Base-by-base conservation (phyloP, 768 basidiomycete genomes). In the Tulasnella sp. region DNA sequence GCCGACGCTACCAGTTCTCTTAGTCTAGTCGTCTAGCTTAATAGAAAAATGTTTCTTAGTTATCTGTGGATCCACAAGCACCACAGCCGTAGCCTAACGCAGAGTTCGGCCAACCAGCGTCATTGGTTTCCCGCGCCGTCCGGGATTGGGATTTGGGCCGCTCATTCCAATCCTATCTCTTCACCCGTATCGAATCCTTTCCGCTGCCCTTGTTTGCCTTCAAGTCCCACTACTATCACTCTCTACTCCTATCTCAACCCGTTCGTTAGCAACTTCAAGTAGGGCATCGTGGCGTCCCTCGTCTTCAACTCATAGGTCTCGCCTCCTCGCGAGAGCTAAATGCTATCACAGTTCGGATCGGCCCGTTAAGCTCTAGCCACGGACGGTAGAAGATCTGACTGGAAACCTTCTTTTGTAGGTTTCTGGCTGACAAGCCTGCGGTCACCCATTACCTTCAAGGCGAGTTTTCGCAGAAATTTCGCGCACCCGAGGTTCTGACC, bases 341-440 rank as follows among this genome's bases (percentile, higher is more conserved):
- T 75, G 74, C 35, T 44, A 55, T 75, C 42, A 20, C 74, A 42
- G 74, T 70, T 29, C 72, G 40, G 26, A 40, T 73, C 9, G 23
- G 74, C 51, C 40, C 39, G 32, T 26, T 35, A 13, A 46, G 32
- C 37, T 32, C 23, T 48, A 78, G 32, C 23, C 35, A 69, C 55
- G 57, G 39, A 23, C 57, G 42, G 37, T 16, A 26, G 42, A 32
- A 39, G 26, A 32, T 79, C 39, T 35, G 23, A 44, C 40, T 79
- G 51, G 26, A 35, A 26, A 26, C 37, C 29, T 18, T 23, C 48
- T 20, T 23, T 29, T 11, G 35, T 40, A 77, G 70, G 76, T 77
- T 77, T 70, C 70, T 77, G 32, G 35, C 76, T 71, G 74, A 75
- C 46, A 75, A 75, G 74, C 74, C 74, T 37, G 57, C 40, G 32